Evolutionary conservation across 164 flowering plant species (phyloP), one percentile per base, ranked within the genome.

Genomic region (Kalanchoe fedtschenkoi): DNA sequence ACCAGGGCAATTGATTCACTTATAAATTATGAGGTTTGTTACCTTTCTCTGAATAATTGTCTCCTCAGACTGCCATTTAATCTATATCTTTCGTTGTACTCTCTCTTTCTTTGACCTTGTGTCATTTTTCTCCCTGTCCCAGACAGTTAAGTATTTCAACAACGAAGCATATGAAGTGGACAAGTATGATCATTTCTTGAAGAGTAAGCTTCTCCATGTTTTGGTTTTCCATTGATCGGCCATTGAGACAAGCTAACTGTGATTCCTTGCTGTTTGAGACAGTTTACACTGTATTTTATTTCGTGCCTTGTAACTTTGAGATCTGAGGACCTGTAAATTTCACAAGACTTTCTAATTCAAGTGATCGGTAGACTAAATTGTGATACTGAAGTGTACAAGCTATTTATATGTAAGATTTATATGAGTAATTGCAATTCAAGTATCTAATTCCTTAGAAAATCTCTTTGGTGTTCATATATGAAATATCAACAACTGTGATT

Each of bases 141-240:
- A 95, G 97, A 95, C 99, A 43, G 97, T 95, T 58, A 95, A 95
- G 71, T 95, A 85, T 72, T 95, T 95, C 87, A 90, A 93, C 80
- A 95, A 91, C 64, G 99, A 90, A 77, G 74, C 68, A 30, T 86
- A 35, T 82, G 99, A 95, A 80, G 96, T 72, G 57, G 79, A 81
- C 57, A 81, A 95, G 68, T 95, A 95, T 74, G 97, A 95, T 64
- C 81, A 81, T 61, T 83, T 72, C 71, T 74, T 95, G 61, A 75
- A 78, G 69, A 85, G 99, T 95, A 82, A 91, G 97, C 77, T 58
- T 62, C 63, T 33, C 35, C 56, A n/a, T 35, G 62, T n/a, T 68
- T 14, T 42, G 30, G 26, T 34, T 29, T 11, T 15, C n/a, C 39
- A 19, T 34, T 53, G 22, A 17, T 32, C 60, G 15, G 56, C 29